Percentiles rank a stretch among this genome's conserved stretches.
Evolutionary conservation across 371 early-diverging fungal species (phyloP).

Genomic region (Batkoa obscura): DNA sequence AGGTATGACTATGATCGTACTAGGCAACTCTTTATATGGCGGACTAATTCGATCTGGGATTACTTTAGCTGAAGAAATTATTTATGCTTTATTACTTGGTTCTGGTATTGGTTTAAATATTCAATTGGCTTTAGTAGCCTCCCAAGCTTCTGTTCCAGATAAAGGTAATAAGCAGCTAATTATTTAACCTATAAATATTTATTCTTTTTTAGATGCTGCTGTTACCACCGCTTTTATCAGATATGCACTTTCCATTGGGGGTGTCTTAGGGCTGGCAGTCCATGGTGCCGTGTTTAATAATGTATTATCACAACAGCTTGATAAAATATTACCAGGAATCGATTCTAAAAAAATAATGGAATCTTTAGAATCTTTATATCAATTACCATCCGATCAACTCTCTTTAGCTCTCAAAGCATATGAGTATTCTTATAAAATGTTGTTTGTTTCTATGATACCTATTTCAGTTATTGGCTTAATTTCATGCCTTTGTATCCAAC

Average conservation of each 20-base stretch:
- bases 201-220: constrained; percentile 28
- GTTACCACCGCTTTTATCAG: constrained; percentile 33
- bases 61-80: background rate
- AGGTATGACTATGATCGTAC: constrained; percentile 18
- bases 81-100: constrained; percentile 14
- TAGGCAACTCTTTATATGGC: constrained; percentile 18
- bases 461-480: background rate
- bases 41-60: background rate
- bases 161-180: too few species aligned
- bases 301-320: background rate
- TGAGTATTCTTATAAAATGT: background rate
- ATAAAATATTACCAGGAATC: background rate
- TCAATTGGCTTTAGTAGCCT: constrained; percentile 33
- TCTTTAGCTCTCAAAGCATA: background rate
- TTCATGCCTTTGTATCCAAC: background rate
- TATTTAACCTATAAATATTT: too few species aligned
- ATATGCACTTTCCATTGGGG: constrained; percentile 39
- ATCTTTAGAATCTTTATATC: background rate
- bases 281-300: background rate
- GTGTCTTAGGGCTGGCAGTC: constrained; percentile 25
- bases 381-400: background rate
- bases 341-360: background rate
- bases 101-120: constrained; percentile 35
- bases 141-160: constrained; percentile 28
- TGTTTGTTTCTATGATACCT: background rate